Evolutionary conservation across 805 yeast species (phyloP).

Genomic region (Suhomyces sp.): DNA sequence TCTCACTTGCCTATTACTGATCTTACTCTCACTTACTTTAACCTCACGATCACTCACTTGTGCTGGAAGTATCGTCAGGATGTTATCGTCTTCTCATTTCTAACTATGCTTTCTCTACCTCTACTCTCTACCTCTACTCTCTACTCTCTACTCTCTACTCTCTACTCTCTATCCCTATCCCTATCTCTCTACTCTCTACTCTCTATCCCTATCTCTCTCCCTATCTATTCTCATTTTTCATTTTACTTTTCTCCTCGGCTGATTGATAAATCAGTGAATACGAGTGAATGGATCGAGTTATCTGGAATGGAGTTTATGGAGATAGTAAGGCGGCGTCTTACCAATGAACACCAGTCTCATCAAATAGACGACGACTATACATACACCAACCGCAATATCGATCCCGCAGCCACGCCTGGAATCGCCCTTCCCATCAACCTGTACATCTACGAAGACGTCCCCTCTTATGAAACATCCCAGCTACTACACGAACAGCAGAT

Average conservation of each 20-base stretch:
- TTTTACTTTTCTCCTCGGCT: not conserved
- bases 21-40: too few species aligned
- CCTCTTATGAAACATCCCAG: conserved; percentile 43
- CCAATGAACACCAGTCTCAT: conserved; percentile 26
- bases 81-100: too few species aligned
- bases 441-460: conserved; percentile 33
- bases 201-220: too few species aligned
- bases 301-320: conserved; percentile 20
- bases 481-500: conserved; percentile 16
- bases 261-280: not conserved
- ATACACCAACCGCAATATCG: not conserved
- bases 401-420: not conserved
- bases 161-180: too few species aligned
- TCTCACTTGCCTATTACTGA: too few species aligned
- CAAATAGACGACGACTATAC: conserved; percentile 34
- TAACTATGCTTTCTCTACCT: too few species aligned
- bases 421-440: not conserved
- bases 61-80: too few species aligned
- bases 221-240: not conserved
- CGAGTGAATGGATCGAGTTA: too few species aligned
- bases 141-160: too few species aligned
- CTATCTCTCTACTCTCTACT: too few species aligned
- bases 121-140: too few species aligned
- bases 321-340: conserved; percentile 22
- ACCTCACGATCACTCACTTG: too few species aligned